Evolutionary conservation across 139 green algal genomes (phyloP).

Genomic region (Diplosphaera chodatii): DNA sequence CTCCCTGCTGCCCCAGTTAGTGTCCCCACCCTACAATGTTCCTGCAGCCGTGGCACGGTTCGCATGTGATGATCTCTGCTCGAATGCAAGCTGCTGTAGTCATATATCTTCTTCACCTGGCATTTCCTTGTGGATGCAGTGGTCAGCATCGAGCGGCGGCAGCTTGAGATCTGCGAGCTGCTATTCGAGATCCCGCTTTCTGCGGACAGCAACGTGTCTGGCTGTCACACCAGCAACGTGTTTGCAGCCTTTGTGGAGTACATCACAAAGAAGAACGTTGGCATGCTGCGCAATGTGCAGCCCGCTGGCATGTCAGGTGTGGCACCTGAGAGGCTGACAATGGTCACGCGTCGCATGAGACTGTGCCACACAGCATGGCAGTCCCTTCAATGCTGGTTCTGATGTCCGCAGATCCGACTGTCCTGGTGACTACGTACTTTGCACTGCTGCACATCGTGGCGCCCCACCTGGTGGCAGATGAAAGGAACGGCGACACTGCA

Average conservation of each 20-base stretch:
- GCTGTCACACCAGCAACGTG: neutral
- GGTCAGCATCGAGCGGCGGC: neutral
- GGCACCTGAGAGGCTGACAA: too few species aligned
- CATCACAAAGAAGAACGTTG: conserved; percentile 66
- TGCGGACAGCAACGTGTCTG: conserved; percentile 5
- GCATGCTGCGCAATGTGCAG: conserved; percentile 52
- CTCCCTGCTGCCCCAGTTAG: too few species aligned
- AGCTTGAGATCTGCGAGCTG: conserved; percentile 10
- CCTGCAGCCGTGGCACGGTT: too few species aligned
- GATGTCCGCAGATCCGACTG: conserved; percentile 49
- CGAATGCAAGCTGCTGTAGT: too few species aligned
- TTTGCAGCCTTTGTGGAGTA: conserved; percentile 49
- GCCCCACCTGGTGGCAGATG: conserved; percentile 20
- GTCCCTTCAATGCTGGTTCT: too few species aligned
- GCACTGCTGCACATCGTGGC: conserved; percentile 60
- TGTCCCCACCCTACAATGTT: too few species aligned
- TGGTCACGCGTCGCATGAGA: too few species aligned
- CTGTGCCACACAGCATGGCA: too few species aligned
- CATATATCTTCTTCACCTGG: too few species aligned
- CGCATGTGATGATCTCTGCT: too few species aligned
- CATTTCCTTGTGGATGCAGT: too few species aligned
- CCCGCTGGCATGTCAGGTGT: conserved; percentile 63
- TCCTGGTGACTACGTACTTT: conserved; percentile 69
- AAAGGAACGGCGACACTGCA: neutral
- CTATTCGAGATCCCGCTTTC: conserved; percentile 25